phyloP scores from a whole-genome alignment of 2,329 filamentous ascomycete species.

The Colletotrichum magnum region DNA sequence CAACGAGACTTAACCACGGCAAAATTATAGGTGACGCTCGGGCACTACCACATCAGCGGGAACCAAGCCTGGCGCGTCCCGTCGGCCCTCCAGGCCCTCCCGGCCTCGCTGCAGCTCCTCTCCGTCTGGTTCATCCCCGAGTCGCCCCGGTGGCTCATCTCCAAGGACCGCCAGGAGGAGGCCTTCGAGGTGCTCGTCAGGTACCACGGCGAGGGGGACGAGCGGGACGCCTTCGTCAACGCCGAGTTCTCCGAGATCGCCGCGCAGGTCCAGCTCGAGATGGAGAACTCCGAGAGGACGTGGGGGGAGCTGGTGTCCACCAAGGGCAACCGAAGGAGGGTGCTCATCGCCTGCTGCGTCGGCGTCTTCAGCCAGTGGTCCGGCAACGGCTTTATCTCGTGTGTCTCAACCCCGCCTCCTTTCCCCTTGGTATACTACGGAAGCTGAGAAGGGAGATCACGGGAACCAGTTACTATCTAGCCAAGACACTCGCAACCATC shows the following conservation, averaged over 20 bases:
- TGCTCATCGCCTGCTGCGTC: too few species aligned
- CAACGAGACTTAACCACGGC: too few species aligned
- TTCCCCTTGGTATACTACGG: too few species aligned
- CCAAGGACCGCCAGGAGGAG: constrained; percentile 48
- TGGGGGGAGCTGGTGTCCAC: neutral
- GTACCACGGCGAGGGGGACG: constrained; percentile 67
- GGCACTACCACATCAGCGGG: constrained; percentile 3
- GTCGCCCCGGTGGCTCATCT: constrained; percentile 50
- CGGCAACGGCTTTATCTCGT: too few species aligned
- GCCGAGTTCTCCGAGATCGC: constrained; percentile 52
- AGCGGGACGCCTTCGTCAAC: constrained; percentile 63
- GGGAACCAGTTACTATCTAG: too few species aligned
- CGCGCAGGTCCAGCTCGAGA: constrained; percentile 2
- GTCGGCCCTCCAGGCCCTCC: constrained; percentile 10
- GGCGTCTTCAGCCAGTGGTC: too few species aligned
- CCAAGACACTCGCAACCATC: too few species aligned
- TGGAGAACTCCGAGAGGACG: neutral
- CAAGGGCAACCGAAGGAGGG: too few species aligned
- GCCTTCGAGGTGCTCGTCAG: constrained; percentile 49
- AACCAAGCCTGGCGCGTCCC: constrained; percentile 14
- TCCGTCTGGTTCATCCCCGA: constrained; percentile 44
- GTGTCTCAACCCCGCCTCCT: too few species aligned
- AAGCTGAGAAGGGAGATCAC: too few species aligned
- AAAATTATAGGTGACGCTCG: too few species aligned
- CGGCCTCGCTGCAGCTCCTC: constrained; percentile 18